Percentiles rank a stretch among this genome's conserved stretches.
Conservation (phyloP, 495 filamentous ascomycete species). For the Astrothelium subdiscretum region DNA sequence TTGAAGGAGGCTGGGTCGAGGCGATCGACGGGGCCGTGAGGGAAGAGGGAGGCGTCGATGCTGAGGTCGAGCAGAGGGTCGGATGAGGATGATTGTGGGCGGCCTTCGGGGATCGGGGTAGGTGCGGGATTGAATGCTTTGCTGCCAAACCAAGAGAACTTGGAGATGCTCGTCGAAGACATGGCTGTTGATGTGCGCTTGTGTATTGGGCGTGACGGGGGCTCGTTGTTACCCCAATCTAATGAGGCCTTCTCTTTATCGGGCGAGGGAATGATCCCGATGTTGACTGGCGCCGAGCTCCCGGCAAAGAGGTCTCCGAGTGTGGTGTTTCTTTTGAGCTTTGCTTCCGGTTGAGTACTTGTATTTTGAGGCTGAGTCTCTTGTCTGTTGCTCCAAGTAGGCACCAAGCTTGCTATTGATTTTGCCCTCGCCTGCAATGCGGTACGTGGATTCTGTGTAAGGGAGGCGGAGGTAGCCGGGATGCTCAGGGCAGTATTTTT, state of each 20-base stretch:
- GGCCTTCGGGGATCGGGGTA: neutral
- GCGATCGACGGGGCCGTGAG: slow-evolving; percentile 37
- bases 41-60: slow-evolving; percentile 52
- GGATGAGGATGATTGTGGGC: neutral
- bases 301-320: slow-evolving; percentile 21
- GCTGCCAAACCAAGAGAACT: slow-evolving; percentile 14
- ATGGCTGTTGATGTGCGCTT: neutral
- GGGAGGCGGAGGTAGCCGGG: neutral
- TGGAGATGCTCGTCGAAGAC: neutral
- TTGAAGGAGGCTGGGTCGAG: slow-evolving; percentile 58
- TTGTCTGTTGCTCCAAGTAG: neutral
- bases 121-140: slow-evolving; percentile 1
- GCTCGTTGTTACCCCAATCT: neutral
- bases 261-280: slow-evolving; percentile 14
- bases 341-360: neutral
- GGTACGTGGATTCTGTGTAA: neutral
- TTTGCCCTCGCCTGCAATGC: neutral
- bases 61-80: slow-evolving; percentile 45
- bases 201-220: neutral
- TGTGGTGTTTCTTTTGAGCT: slow-evolving; percentile 5
- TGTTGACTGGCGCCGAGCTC: slow-evolving; percentile 16
- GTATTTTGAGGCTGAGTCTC: neutral
- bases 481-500: neutral
- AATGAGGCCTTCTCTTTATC: slow-evolving; percentile 9
- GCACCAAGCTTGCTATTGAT: neutral